Conservation (phyloP, 495 filamentous ascomycete species). For the Pyrenula aspistea region DNA sequence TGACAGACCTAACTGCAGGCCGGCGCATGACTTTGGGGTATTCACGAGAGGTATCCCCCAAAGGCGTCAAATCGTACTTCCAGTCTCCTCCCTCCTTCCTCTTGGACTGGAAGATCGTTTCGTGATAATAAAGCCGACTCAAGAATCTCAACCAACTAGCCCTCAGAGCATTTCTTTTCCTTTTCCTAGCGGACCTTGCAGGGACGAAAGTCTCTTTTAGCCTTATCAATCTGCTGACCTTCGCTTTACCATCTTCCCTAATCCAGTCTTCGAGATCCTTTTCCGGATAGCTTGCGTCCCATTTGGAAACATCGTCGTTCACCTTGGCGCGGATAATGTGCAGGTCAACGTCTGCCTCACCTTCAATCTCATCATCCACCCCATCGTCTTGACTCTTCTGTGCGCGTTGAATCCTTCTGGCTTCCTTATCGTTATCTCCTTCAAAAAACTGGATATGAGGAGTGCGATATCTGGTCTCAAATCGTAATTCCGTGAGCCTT, state of each 20-base stretch:
- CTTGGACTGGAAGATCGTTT: not conserved
- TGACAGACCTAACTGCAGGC: not conserved
- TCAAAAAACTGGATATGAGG: not conserved
- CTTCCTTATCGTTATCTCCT: not conserved
- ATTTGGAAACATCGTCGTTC: not conserved
- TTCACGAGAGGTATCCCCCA: not conserved
- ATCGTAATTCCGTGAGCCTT: not conserved
- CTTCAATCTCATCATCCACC: not conserved
- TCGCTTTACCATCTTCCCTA: not conserved
- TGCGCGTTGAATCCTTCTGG: too few species aligned
- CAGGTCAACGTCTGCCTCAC: not conserved
- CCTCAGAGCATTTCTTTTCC: not conserved
- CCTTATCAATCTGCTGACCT: not conserved
- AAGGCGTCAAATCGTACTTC: not conserved
- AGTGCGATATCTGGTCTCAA: not conserved
- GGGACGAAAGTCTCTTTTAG: not conserved
- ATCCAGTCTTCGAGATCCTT: not conserved
- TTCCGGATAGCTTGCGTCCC: not conserved
- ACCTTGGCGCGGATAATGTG: not conserved
- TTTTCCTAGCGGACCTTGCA: not conserved
- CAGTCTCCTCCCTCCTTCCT: not conserved
- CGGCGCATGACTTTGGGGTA: not conserved
- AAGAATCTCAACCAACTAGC: not conserved
- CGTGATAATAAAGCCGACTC: not conserved
- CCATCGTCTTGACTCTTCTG: not conserved